Evolutionary conservation across 257 asterid species (phyloP).

Genomic region (Nicotiana knightiana): DNA sequence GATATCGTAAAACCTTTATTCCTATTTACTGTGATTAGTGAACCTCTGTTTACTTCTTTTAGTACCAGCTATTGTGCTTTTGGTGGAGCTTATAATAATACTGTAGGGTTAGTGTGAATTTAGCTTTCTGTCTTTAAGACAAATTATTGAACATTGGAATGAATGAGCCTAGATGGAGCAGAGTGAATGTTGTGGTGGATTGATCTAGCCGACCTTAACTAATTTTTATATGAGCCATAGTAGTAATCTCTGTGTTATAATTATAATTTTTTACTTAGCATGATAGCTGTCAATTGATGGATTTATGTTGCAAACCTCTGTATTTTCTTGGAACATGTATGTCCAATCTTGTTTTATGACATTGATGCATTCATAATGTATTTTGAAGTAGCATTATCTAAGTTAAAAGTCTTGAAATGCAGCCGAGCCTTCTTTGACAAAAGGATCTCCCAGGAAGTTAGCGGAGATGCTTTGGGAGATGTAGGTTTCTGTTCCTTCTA

Average conservation of each 20-base stretch:
- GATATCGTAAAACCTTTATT: not conserved
- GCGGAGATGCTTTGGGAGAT: constrained; percentile 3
- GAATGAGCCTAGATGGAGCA: not conserved
- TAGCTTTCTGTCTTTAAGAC: not conserved
- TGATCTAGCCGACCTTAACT: not conserved
- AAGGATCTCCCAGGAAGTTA: constrained; percentile 10
- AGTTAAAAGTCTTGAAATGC: not conserved
- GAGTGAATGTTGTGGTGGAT: not conserved
- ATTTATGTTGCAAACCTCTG: not conserved
- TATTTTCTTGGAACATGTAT: not conserved
- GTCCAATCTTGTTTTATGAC: not conserved
- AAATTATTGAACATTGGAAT: not conserved
- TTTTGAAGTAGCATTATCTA: not conserved
- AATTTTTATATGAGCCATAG: not conserved
- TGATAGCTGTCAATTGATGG: not conserved
- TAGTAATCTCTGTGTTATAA: not conserved
- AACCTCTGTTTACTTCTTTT: not conserved
- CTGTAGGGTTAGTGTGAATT: not conserved
- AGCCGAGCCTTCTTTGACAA: constrained; percentile 12
- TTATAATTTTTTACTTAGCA: not conserved
- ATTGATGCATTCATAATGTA: not conserved
- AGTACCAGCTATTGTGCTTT: not conserved
- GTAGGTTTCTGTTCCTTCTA: not conserved
- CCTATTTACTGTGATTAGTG: not conserved
- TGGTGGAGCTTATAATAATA: not conserved